A percentile compares a stretch with the other conserved stretches of the same genome.
These are phyloP conservation scores for Aureobasidium melanogenum DNA, from an alignment of 2,329 filamentous ascomycete species.

Conservation along the genomic window DNA sequence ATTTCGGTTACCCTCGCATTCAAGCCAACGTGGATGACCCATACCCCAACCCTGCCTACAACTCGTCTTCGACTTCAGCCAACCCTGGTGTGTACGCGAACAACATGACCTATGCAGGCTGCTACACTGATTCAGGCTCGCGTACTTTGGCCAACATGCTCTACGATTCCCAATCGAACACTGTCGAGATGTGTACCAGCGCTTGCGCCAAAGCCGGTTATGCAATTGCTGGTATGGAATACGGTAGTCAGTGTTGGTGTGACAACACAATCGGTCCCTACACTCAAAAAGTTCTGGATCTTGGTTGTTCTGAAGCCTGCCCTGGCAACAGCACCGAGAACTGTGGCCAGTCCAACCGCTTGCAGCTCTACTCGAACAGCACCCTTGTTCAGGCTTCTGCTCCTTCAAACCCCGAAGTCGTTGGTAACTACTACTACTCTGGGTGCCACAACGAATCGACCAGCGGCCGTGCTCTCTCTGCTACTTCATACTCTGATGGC, in stretches of 20 bases:
- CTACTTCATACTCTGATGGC: conserved; percentile 18
- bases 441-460: conserved; percentile 25
- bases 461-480: conserved; percentile 21
- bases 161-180: conserved; percentile 23
- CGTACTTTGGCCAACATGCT: conserved; percentile 18
- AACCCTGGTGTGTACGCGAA: conserved; percentile 24
- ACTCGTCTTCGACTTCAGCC: conserved; percentile 12
- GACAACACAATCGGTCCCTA: conserved; percentile 21
- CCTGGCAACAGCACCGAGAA: conserved; percentile 24
- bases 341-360: conserved; percentile 25
- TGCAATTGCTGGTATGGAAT: conserved; percentile 28
- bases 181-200: conserved; percentile 24
- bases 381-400: conserved; percentile 15
- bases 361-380: conserved; percentile 25
- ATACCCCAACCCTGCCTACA: conserved; percentile 24
- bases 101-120: conserved; percentile 30
- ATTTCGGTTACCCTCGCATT: conserved; percentile 29
- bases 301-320: conserved; percentile 23
- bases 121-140: conserved; percentile 24
- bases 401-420: conserved; percentile 21
- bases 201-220: conserved; percentile 24
- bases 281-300: conserved; percentile 22
- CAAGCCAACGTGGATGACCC: conserved; percentile 25
- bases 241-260: conserved; percentile 27
- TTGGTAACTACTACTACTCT: conserved; percentile 22